phyloP scores from a whole-genome alignment of 1,139 yeast genomes.

The Meyerozyma athensensis region DNA sequence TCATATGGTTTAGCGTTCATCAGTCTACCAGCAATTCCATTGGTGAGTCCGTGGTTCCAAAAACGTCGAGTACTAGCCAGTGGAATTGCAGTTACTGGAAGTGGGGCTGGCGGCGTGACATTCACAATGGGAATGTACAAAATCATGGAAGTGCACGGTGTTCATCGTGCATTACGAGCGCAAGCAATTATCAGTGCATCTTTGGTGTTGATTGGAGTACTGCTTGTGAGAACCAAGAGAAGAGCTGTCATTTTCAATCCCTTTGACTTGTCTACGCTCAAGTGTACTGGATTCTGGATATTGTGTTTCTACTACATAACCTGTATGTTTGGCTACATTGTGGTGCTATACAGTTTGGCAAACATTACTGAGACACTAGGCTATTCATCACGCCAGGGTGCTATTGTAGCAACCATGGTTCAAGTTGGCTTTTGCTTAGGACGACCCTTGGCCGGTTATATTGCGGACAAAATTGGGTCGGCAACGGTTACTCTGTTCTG shows the following conservation, averaged over 20 bases:
- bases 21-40: not conserved
- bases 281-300: conserved; percentile 28
- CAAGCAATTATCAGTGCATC: conserved; percentile 34
- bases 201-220: conserved; percentile 27
- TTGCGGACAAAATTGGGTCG: conserved; percentile 37
- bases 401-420: conserved; percentile 42
- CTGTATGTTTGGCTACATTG: conserved; percentile 44
- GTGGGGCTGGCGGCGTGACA: conserved; percentile 11
- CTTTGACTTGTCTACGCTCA: conserved; percentile 26
- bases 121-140: conserved; percentile 37
- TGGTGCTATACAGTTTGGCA: conserved; percentile 40
- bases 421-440: conserved; percentile 39
- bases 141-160: conserved; percentile 22
- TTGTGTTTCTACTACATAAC: conserved; percentile 29
- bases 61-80: conserved; percentile 11
- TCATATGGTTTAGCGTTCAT: conserved; percentile 15
- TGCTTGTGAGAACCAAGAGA: conserved; percentile 21
- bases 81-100: conserved; percentile 12
- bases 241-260: conserved; percentile 30
- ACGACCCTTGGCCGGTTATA: conserved; percentile 37
- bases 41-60: conserved; percentile 9
- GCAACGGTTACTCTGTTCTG: conserved; percentile 27
- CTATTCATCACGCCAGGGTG: conserved; percentile 35
- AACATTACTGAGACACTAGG: conserved; percentile 44
- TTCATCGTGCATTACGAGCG: conserved; percentile 33